Conservation (phyloP, 192 early-diverging fungal species). For the Podila horticola region DNA sequence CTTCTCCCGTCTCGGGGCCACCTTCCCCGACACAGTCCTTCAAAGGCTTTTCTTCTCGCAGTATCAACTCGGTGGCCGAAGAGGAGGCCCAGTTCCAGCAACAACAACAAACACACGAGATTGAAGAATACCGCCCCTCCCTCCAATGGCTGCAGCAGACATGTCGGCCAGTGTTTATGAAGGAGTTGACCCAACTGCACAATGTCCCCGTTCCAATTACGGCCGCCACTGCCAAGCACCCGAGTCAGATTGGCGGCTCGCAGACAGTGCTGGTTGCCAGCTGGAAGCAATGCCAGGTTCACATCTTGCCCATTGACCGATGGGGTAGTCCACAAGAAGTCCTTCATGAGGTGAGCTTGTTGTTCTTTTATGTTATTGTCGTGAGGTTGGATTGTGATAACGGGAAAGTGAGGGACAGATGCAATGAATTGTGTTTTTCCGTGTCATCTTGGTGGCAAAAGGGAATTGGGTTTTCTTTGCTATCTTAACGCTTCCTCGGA, state of each 20-base stretch:
- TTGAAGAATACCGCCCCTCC: slow-evolving; percentile 28
- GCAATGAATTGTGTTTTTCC: background rate
- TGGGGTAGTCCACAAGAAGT: slow-evolving; percentile 44
- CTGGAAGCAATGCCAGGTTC: slow-evolving; percentile 34
- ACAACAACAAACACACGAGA: background rate
- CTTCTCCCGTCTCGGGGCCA: slow-evolving; percentile 8
- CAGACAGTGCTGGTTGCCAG: slow-evolving; percentile 36
- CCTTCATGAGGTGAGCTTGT: slow-evolving; percentile 31
- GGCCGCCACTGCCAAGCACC: slow-evolving; percentile 27
- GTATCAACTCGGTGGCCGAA: slow-evolving; percentile 10
- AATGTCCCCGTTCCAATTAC: slow-evolving; percentile 40
- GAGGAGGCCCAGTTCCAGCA: slow-evolving; percentile 7
- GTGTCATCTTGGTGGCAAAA: background rate
- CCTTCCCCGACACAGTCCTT: slow-evolving; percentile 6
- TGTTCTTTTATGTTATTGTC: background rate
- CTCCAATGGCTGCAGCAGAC: slow-evolving; percentile 46
- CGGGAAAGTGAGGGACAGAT: background rate
- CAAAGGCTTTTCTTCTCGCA: background rate
- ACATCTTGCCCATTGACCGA: slow-evolving; percentile 40
- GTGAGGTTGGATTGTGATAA: background rate
- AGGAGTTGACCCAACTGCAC: slow-evolving; percentile 17
- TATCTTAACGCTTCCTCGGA: background rate
- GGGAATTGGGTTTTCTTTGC: background rate
- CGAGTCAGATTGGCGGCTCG: slow-evolving; percentile 34
- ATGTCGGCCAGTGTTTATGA: slow-evolving; percentile 37